phyloP scores from a whole-genome alignment of 2,329 filamentous ascomycete species.

The Gliomastix tumulicola region DNA sequence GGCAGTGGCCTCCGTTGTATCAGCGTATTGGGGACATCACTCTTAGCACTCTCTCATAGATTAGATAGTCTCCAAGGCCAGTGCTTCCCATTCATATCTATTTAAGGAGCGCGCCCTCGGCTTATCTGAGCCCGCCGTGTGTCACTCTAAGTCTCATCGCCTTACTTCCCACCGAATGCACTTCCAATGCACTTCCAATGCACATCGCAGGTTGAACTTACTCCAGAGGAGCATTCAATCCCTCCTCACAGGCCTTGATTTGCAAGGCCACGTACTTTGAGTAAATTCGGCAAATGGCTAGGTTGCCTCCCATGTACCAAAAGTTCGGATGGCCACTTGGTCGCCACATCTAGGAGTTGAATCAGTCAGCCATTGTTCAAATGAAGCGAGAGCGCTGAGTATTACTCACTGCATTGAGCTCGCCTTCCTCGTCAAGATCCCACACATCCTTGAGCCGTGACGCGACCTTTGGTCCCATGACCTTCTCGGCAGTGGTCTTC shows the following conservation, averaged over 20 bases:
- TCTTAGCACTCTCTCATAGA: no score
- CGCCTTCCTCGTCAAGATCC: constrained; percentile 26
- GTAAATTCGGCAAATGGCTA: constrained; percentile 23
- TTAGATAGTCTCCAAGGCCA: no score
- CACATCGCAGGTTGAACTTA: no score
- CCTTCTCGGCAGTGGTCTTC: constrained; percentile 20
- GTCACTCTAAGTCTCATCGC: no score
- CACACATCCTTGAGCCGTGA: constrained; percentile 23
- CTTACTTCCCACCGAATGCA: no score
- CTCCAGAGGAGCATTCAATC: no score
- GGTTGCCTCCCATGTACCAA: constrained; percentile 29
- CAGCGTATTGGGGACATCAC: no score
- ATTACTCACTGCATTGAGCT: constrained; percentile 14
- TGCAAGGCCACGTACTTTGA: constrained; percentile 27
- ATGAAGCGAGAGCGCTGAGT: neutral
- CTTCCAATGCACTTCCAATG: no score
- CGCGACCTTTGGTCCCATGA: constrained; percentile 26
- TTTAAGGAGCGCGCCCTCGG: no score
- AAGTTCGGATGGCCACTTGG: constrained; percentile 26
- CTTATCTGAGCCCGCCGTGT: no score
- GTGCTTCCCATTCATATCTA: no score
- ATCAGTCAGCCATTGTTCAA: neutral
- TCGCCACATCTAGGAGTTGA: constrained; percentile 22
- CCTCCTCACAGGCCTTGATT: constrained; percentile 25
- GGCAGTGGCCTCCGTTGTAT: no score